Percentiles rank a stretch among this genome's conserved stretches.
These are phyloP conservation scores for Eutrema heterophyllum DNA, from an alignment of 345 rosid genomes.

Conservation along the genomic window DNA sequence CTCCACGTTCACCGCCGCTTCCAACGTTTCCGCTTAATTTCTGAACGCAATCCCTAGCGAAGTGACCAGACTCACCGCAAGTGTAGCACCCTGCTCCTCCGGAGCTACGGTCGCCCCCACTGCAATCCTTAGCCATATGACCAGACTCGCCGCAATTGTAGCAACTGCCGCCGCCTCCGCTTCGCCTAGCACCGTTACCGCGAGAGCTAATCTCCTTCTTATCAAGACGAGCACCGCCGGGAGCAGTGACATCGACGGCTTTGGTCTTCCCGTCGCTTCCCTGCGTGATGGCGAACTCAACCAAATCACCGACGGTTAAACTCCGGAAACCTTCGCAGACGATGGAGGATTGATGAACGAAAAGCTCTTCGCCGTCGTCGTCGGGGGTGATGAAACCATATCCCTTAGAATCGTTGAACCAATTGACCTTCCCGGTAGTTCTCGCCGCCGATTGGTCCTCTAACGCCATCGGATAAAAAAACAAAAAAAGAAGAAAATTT, in stretches of 20 bases:
- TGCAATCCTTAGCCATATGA: constrained; percentile 39
- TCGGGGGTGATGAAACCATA: constrained; percentile 71
- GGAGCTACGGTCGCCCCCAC: neutral
- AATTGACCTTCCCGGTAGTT: constrained; percentile 50
- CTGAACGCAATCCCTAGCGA: constrained; percentile 45
- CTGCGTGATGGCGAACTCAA: constrained; percentile 35
- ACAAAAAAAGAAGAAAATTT: neutral
- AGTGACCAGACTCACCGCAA: constrained; percentile 39
- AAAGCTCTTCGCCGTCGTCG: constrained; percentile 53
- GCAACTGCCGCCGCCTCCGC: constrained; percentile 29
- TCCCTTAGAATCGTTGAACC: constrained; percentile 55
- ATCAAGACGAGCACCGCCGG: constrained; percentile 31
- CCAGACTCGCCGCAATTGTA: constrained; percentile 30
- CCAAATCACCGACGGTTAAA: constrained; percentile 38
- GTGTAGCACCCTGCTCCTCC: constrained; percentile 34
- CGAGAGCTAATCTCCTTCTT: constrained; percentile 28
- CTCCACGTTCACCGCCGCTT: constrained; percentile 2
- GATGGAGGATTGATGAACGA: constrained; percentile 68
- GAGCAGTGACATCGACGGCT: constrained; percentile 44
- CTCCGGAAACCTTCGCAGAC: constrained; percentile 55
- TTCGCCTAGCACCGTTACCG: constrained; percentile 18
- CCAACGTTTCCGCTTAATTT: neutral
- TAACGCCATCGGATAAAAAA: constrained; percentile 8
- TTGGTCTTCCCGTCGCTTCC: constrained; percentile 39
- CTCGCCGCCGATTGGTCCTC: constrained; percentile 37